Evolutionary conservation across 768 basidiomycete species (phyloP).

Genomic region (Suillus spraguei): DNA sequence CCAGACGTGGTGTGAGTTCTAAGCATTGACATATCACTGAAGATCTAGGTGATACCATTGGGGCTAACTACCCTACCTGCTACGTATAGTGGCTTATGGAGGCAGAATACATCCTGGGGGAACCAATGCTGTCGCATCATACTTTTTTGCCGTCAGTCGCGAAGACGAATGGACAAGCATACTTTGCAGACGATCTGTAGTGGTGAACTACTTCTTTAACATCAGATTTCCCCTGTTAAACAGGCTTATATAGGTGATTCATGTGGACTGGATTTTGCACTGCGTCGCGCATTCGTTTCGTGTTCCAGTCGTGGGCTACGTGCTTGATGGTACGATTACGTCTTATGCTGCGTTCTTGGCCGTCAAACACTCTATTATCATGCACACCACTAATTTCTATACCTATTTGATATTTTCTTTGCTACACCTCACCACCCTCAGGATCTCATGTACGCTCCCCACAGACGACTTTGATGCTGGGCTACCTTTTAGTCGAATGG

Average conservation of each 20-base stretch:
- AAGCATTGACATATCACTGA: not conserved
- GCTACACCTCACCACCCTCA: too few species aligned
- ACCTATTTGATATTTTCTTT: not conserved
- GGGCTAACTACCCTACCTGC: slow-evolving; percentile 2
- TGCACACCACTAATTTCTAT: not conserved
- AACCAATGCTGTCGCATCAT: slow-evolving; percentile 20
- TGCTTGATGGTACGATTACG: slow-evolving; percentile 31
- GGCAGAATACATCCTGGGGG: slow-evolving; percentile 20
- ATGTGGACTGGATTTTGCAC: slow-evolving; percentile 33
- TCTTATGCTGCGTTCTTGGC: not conserved
- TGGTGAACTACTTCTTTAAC: slow-evolving; percentile 22
- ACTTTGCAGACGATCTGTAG: slow-evolving; percentile 29
- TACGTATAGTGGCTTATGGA: slow-evolving; percentile 25
- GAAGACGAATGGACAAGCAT: slow-evolving; percentile 30
- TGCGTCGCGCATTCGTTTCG: slow-evolving; percentile 28
- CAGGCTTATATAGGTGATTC: slow-evolving; percentile 26
- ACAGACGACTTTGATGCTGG: slow-evolving; percentile 7
- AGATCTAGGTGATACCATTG: not conserved
- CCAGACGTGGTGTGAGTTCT: slow-evolving; percentile 29
- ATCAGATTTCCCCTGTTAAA: slow-evolving; percentile 12
- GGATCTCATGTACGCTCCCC: not conserved
- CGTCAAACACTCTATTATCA: not conserved
- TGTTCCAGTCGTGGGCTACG: slow-evolving; percentile 29
- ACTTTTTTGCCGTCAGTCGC: slow-evolving; percentile 33
- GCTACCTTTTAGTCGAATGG: not conserved